Base-by-base conservation (phyloP, 352 stramenopile genomes). In the Aphanomyces euteiches region DNA sequence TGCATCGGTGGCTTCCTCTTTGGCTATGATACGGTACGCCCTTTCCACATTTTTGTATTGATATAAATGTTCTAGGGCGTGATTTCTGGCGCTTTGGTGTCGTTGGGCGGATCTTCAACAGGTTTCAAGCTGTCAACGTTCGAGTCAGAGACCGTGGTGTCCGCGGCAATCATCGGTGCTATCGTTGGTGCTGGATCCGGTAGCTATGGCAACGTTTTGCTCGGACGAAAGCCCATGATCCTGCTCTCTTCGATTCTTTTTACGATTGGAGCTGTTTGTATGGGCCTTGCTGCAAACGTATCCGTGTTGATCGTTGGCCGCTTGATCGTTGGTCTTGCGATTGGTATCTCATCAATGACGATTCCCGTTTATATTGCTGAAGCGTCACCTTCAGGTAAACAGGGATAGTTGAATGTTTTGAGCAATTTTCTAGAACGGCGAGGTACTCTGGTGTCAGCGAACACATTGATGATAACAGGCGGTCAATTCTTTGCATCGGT, bases 1-100 rank as follows among this genome's bases (percentile, higher is more conserved):
- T 61, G 53, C 48, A 71, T 71, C n/a, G 64, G 64, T 21, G 64
- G 64, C 47, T 71, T 71, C 56, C 50, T 71, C n/a, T 71, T 71
- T 43, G 64, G 64, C 64, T 71, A 71, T 3, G 64, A 71, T 28
- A 71, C 64, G 19, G 64, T 71, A 13, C 37, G 57, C 19, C 34
- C 12, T 34, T 41, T 60, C 28, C 7, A 47, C 63, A 36, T 36
- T 19, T 8, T 47, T 43, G 5, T 63, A 12, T 10, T 12, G 7
- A 13, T 12, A 57, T 34, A 15, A 34, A 17, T 38, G 10, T 69
- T 15, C 38, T 61, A 71, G 64, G 64, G 64, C 15, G 64, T 71
- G n/a, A 71, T 71, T 34, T 71, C 64, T 6, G 64, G 64, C 5
- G 64, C 64, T 5, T 38, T 71, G 5, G 64, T 71, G 40, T 65